Conservation (phyloP, 257 asterid genomes). For the Parsonsia alboflavescens region DNA sequence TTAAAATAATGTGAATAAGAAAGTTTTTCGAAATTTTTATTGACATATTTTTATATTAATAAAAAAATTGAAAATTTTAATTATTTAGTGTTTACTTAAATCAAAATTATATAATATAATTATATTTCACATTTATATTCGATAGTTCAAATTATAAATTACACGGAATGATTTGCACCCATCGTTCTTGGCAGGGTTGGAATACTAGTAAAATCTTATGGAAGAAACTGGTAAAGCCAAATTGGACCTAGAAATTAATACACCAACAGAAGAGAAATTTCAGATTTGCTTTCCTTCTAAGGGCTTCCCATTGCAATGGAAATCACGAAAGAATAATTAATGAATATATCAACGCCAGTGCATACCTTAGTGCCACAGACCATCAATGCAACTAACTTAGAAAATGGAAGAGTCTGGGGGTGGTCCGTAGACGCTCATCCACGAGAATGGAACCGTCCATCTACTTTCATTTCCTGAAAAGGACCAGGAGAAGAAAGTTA, state of each 20-base stretch:
- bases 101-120: no score
- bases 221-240: neutral
- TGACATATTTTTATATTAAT: no score
- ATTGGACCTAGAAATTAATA: neutral
- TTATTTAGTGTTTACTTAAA: no score
- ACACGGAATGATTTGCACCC: no score
- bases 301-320: neutral
- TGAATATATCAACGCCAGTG: no score
- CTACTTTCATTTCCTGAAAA: constrained; percentile 48
- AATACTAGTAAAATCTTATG: neutral
- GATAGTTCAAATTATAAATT: no score
- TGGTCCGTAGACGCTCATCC: constrained; percentile 94
- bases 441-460: constrained; percentile 76
- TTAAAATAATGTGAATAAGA: no score
- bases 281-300: neutral
- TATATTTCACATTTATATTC: no score
- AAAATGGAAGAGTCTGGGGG: constrained; percentile 75
- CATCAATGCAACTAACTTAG: constrained; percentile 29
- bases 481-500: constrained; percentile 4
- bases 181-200: no score
- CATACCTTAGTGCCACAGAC: neutral
- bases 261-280: neutral
- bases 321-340: neutral
- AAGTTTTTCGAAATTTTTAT: no score
- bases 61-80: no score